These are phyloP conservation scores for Pilatotrama ljubarskyi DNA, from an alignment of 768 basidiomycete species.

Conservation along the genomic window DNA sequence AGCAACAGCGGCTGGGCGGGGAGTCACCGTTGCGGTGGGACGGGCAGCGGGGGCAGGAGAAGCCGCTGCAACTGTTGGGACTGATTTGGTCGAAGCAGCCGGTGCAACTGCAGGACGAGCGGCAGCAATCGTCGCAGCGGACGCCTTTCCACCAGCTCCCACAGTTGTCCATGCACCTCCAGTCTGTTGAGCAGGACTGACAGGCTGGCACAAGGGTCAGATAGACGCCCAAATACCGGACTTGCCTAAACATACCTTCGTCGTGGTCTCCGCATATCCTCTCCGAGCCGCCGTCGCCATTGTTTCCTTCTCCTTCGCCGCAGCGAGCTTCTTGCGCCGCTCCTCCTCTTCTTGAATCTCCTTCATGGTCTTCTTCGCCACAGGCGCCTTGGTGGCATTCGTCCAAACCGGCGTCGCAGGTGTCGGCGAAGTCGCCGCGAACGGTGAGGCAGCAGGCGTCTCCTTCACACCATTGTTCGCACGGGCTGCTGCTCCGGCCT, in stretches of 20 bases:
- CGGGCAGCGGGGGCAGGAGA: slow-evolving; percentile 31
- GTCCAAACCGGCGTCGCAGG: slow-evolving; percentile 63
- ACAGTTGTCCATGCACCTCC: slow-evolving; percentile 84
- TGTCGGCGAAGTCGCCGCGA: slow-evolving; percentile 26
- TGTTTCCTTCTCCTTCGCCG: slow-evolving; percentile 56
- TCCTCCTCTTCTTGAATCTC: slow-evolving; percentile 99
- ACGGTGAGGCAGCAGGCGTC: slow-evolving; percentile 33
- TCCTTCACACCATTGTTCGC: slow-evolving; percentile 45
- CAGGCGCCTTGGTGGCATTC: slow-evolving; percentile 51
- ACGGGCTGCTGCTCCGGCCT: slow-evolving; percentile 53
- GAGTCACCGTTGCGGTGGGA: slow-evolving; percentile 35
- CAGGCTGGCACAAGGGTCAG: slow-evolving; percentile 14
- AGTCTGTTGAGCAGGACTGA: slow-evolving; percentile 27
- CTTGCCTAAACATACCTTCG: slow-evolving; percentile 50
- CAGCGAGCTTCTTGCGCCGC: slow-evolving; percentile 63
- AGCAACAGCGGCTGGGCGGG: slow-evolving; percentile 34
- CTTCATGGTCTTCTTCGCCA: slow-evolving; percentile 90
- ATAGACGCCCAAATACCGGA: neutral
- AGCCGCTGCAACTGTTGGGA: slow-evolving; percentile 27
- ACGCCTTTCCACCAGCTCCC: slow-evolving; percentile 70
- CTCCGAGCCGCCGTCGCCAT: slow-evolving; percentile 60
- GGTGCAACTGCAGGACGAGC: slow-evolving; percentile 31
- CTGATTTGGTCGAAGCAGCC: slow-evolving; percentile 37
- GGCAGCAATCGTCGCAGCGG: slow-evolving; percentile 35
- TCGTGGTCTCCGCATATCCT: slow-evolving; percentile 77